Base-by-base conservation (phyloP, 768 basidiomycete species). In the Dacryopinax primogenitus region DNA sequence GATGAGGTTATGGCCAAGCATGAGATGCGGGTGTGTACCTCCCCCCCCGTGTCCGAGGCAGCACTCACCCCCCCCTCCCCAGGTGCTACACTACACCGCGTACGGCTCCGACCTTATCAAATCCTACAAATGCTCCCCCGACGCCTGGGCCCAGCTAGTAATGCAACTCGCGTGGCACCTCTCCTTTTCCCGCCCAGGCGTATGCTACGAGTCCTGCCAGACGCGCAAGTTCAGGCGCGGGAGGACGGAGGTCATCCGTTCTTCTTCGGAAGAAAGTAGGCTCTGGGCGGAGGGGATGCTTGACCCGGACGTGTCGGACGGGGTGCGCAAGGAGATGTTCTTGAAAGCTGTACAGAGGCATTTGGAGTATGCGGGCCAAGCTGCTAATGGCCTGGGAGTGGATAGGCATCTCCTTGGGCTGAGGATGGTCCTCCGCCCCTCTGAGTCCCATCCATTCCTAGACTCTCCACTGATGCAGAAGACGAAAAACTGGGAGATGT, bases 151-250 rank as follows among this genome's bases (percentile, higher is more conserved):
- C 18, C 96, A 99, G 77, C 81, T 98, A 64, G 86, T 94, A 69
- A 97, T 94, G 78, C 95, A 97, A 76, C 86, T 97, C 58, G 95
- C 94, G 23, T 97, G 90, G 79, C 84, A 88, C 74, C 93, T 94
- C 77, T 83, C 67, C 81, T 81, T 79, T 70, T 78, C 78, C 4
- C 81, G 88, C 1, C 85, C 88, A 9, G 89, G 84, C 1, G 85
- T 90, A 51, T 86, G 88, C 67, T 99, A 99, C 77, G 95, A 99
- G 80, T 87, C 86, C 68, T 87, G 88, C 3, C 94, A 97, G 77
- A 98, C 95, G 64, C 81, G 96, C 30, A 92, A 90, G 74, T 99
- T 84, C 79, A 84, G 90, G 73, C 82, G 81, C 0, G 96, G 96
- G 0, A 79, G 95, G 63, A 99, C 95, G 4, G 96, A 99, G 77